These are phyloP conservation scores for Thielaviopsis cerberus DNA, from an alignment of 2,329 filamentous ascomycete genomes.

Conservation along the genomic window DNA sequence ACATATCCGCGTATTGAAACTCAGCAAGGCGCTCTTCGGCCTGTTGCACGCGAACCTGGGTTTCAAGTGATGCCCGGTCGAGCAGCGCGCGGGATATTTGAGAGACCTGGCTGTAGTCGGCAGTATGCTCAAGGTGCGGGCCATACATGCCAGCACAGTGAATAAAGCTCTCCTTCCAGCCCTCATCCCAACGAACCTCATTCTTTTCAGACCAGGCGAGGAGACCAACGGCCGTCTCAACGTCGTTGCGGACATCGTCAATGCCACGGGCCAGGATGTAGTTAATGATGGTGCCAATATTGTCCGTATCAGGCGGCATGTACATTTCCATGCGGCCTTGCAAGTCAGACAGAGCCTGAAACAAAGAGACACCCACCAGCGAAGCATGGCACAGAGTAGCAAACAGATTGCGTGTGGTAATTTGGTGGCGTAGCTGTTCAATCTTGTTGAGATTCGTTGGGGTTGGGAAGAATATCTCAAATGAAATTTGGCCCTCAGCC, in stretches of 20 bases:
- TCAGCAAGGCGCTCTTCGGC: constrained; percentile 41
- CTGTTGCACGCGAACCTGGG: constrained; percentile 41
- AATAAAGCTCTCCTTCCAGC: constrained; percentile 48
- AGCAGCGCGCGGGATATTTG: constrained; percentile 44
- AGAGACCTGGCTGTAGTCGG: constrained; percentile 40
- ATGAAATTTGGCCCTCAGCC: constrained; percentile 35
- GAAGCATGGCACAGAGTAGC: constrained; percentile 45
- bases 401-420: constrained; percentile 52
- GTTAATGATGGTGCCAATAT: constrained; percentile 38
- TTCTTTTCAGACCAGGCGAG: constrained; percentile 48
- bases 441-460: constrained; percentile 29
- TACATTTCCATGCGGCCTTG: constrained; percentile 41
- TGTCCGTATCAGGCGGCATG: constrained; percentile 36
- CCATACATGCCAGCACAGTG: constrained; percentile 48
- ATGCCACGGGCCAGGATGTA: constrained; percentile 41
- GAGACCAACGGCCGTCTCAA: constrained; percentile 39
- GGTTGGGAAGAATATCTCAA: constrained; percentile 45
- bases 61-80: constrained; percentile 41
- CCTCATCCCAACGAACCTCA: constrained; percentile 43
- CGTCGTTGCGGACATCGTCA: constrained; percentile 44
- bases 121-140: constrained; percentile 26
- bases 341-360: constrained; percentile 44
- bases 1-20: constrained; percentile 45
- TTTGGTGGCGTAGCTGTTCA: constrained; percentile 36
- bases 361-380: constrained; percentile 44